phyloP scores from a whole-genome alignment of 192 early-diverging fungal genomes.

The Spinellus fusiger region DNA sequence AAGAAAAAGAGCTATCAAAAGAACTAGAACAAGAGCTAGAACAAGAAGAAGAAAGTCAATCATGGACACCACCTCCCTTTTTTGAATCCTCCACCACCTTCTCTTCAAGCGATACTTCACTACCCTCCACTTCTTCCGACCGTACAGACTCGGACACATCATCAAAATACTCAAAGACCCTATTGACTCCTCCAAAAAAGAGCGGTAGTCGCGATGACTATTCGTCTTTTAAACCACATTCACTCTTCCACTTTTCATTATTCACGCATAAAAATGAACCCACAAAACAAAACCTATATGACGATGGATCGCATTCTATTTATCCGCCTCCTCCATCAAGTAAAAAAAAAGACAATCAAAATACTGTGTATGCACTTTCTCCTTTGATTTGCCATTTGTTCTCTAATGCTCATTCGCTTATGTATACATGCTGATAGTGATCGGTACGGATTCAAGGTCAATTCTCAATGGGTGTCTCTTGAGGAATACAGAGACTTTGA shows the following conservation, averaged over 20 bases:
- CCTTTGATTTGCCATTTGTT: too few relatives aligned
- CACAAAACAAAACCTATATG: not conserved
- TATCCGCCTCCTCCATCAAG: constrained; percentile 14
- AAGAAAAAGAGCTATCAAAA: not conserved
- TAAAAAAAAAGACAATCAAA: constrained; percentile 3
- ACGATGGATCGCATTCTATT: constrained; percentile 7
- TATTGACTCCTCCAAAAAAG: not conserved
- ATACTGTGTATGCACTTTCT: not conserved
- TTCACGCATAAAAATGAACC: not conserved
- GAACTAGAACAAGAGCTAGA: not conserved
- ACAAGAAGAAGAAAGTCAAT: not conserved
- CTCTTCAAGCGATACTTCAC: not conserved
- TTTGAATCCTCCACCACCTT: not conserved
- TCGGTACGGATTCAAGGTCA: constrained; percentile 52
- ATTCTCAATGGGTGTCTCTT: constrained; percentile 41
- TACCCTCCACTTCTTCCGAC: not conserved
- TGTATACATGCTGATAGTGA: constrained; percentile 34
- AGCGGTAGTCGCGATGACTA: not conserved
- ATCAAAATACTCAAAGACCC: not conserved
- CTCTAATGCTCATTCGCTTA: not conserved
- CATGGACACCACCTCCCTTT: constrained; percentile 3
- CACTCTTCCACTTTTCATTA: not conserved
- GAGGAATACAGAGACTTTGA: constrained; percentile 48
- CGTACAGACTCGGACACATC: not conserved
- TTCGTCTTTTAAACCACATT: not conserved